These are phyloP conservation scores for Pontederia paniculata DNA, from an alignment of 176 grass and related monocot species.

Conservation along the genomic window DNA sequence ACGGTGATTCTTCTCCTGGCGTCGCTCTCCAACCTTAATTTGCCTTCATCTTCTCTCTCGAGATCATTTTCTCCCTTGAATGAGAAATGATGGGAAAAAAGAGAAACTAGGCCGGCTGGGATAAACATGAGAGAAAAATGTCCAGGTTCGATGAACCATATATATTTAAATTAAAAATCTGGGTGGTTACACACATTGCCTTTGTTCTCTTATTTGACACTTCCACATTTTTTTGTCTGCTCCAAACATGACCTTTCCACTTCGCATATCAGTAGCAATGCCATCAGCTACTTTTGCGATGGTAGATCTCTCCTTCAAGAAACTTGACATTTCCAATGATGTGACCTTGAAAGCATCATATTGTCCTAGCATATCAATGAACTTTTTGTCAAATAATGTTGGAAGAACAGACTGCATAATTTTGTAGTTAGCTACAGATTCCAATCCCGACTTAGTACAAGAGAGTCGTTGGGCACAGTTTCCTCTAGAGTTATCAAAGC, in stretches of 20 bases:
- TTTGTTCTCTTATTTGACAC: neutral
- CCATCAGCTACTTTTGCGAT: neutral
- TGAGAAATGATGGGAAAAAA: no score
- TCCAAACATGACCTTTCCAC: neutral
- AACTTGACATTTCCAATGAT: neutral
- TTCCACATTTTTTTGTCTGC: neutral
- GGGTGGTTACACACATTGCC: no score
- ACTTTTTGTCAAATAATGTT: neutral
- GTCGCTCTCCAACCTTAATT: no score
- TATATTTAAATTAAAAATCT: no score
- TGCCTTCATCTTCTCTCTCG: no score
- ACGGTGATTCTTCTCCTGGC: no score
- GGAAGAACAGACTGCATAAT: constrained; percentile 10
- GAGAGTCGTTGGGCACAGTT: neutral
- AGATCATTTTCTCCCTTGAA: no score
- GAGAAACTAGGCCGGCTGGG: no score
- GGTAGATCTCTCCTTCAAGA: neutral
- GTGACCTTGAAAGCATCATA: constrained; percentile 1
- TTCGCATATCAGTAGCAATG: neutral
- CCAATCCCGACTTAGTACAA: neutral
- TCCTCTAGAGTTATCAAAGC: constrained; percentile 3
- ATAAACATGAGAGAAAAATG: no score
- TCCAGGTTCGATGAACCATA: no score
- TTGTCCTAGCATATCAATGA: neutral
- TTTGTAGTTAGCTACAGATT: neutral